Percentiles rank a stretch among this genome's conserved stretches.
Evolutionary conservation across 139 green algal species (phyloP).

Genomic region (Coelastrella sp.): DNA sequence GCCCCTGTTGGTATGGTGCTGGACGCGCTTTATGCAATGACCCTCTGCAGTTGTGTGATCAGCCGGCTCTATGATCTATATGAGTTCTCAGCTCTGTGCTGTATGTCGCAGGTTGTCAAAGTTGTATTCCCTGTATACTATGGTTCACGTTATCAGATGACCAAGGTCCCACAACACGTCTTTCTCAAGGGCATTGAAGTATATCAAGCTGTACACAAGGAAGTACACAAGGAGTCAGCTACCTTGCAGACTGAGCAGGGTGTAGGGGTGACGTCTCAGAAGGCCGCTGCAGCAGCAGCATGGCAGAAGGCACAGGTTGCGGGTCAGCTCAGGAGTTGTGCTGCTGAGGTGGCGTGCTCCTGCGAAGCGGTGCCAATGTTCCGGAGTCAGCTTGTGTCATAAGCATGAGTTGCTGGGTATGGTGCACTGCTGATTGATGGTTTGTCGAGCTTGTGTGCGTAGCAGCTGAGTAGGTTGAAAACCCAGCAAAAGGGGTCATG

Average conservation of each 20-base stretch:
- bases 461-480: too few species aligned
- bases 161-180: constrained; percentile 52
- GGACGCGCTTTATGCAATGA: too few species aligned
- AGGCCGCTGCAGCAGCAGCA: background rate
- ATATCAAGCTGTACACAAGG: background rate
- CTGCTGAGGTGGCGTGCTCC: background rate
- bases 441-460: too few species aligned
- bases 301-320: background rate
- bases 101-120: constrained; percentile 52
- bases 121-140: constrained; percentile 59
- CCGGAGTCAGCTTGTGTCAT: background rate
- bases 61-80: too few species aligned
- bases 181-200: constrained; percentile 49
- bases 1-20: too few species aligned
- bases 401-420: background rate
- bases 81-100: background rate
- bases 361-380: background rate
- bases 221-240: too few species aligned
- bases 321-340: constrained; percentile 9
- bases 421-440: too few species aligned
- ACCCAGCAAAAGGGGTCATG: too few species aligned
- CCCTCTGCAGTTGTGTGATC: too few species aligned
- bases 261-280: background rate
- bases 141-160: constrained; percentile 50
- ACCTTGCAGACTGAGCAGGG: background rate